Conservation (phyloP, 2,329 filamentous ascomycete species). For the Elsinoe necatrix region DNA sequence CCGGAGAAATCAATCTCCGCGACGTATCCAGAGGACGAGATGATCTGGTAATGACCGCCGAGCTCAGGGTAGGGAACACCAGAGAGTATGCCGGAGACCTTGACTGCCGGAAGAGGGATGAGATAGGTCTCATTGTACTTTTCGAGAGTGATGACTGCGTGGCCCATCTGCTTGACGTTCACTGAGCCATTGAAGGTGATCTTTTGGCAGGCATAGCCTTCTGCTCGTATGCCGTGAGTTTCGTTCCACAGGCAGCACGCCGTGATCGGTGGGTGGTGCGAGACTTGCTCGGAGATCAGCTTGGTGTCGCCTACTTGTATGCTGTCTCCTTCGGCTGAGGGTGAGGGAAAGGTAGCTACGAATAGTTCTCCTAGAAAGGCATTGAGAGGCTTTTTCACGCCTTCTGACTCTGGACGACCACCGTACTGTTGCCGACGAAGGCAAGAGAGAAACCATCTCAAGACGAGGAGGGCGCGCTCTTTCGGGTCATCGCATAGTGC, state of each 20-base stretch:
- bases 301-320: constrained; percentile 24
- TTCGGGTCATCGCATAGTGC: constrained; percentile 34
- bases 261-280: constrained; percentile 40
- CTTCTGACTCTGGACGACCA: constrained; percentile 34
- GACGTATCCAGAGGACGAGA: constrained; percentile 35
- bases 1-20: constrained; percentile 39
- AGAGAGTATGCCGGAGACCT: constrained; percentile 38
- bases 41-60: constrained; percentile 34
- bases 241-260: constrained; percentile 42
- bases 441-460: constrained; percentile 43
- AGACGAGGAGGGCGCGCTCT: constrained; percentile 37
- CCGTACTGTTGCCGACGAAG: constrained; percentile 42
- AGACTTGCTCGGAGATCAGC: constrained; percentile 39
- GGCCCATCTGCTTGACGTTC: constrained; percentile 40
- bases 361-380: constrained; percentile 44
- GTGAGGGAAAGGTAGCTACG: constrained; percentile 28
- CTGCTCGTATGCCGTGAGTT: constrained; percentile 35
- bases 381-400: constrained; percentile 45
- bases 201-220: constrained; percentile 40
- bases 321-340: constrained; percentile 28
- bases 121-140: constrained; percentile 38
- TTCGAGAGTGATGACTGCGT: constrained; percentile 38
- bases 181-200: constrained; percentile 39
- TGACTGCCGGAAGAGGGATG: constrained; percentile 38
- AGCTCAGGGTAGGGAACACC: constrained; percentile 40